phyloP scores from a whole-genome alignment of 352 stramenopile genomes.

The Phytophthora boehmeriae region DNA sequence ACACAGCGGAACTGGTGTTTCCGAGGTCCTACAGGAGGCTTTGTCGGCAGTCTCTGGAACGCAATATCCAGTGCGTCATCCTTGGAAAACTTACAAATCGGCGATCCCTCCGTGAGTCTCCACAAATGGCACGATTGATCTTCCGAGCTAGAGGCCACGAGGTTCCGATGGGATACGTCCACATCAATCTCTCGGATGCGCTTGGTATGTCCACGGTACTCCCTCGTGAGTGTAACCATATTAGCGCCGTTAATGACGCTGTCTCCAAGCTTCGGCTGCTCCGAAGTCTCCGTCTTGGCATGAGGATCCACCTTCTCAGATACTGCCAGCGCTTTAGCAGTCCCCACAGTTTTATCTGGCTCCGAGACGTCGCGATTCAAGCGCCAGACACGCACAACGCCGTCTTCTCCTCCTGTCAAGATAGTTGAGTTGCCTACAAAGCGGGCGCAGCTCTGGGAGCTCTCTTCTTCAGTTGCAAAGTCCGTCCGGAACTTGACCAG shows the following conservation, averaged over 20 bases:
- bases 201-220: slow-evolving; percentile 80
- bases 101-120: slow-evolving; percentile 68
- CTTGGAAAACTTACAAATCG: slow-evolving; percentile 77
- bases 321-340: slow-evolving; percentile 43
- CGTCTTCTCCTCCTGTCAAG: slow-evolving; percentile 84
- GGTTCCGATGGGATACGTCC: slow-evolving; percentile 78
- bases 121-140: slow-evolving; percentile 84
- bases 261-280: slow-evolving; percentile 64
- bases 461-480: slow-evolving; percentile 72
- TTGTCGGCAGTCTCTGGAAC: slow-evolving; percentile 53
- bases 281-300: slow-evolving; percentile 23
- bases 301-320: slow-evolving; percentile 24
- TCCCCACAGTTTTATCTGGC: slow-evolving; percentile 47
- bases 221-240: slow-evolving; percentile 69
- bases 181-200: slow-evolving; percentile 85
- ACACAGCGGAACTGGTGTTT: slow-evolving; percentile 88
- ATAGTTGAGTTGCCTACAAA: slow-evolving; percentile 84
- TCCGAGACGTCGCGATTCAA: slow-evolving; percentile 58
- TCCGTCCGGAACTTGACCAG: slow-evolving; percentile 85
- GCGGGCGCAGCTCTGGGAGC: slow-evolving; percentile 71
- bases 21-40: slow-evolving; percentile 40
- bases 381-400: slow-evolving; percentile 76
- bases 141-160: slow-evolving; percentile 78
- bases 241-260: slow-evolving; percentile 49
- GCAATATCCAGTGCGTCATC: slow-evolving; percentile 76